phyloP scores from a whole-genome alignment of 1,139 yeast genomes.

The Taphrina communis region DNA sequence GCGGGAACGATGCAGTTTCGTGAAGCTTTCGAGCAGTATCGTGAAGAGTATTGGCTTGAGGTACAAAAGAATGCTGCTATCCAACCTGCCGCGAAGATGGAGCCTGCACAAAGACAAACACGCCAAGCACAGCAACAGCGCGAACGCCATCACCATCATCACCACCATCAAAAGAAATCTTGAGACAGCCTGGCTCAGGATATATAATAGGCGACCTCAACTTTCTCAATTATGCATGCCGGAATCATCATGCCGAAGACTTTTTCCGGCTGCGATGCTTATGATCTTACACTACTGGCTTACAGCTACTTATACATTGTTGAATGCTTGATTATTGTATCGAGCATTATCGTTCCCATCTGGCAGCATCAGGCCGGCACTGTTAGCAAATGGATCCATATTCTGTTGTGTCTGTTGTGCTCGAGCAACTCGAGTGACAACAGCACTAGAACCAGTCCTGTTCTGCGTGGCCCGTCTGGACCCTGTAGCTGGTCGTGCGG shows the following conservation, averaged over 20 bases:
- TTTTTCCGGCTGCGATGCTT: too few species aligned
- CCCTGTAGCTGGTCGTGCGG: neutral
- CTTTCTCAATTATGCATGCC: too few species aligned
- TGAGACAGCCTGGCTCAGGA: neutral
- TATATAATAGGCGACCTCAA: too few species aligned
- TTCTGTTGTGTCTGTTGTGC: slow-evolving; percentile 10
- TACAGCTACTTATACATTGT: slow-evolving; percentile 6
- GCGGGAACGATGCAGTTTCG: slow-evolving; percentile 30
- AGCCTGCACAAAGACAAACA: neutral
- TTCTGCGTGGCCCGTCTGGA: slow-evolving; percentile 8
- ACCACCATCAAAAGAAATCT: neutral
- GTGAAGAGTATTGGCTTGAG: slow-evolving; percentile 32
- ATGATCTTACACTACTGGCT: neutral
- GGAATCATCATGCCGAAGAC: too few species aligned
- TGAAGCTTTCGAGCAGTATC: slow-evolving; percentile 37
- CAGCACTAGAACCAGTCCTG: neutral
- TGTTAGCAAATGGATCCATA: slow-evolving; percentile 16
- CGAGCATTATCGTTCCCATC: neutral
- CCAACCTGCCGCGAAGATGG: neutral
- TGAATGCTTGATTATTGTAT: slow-evolving; percentile 13
- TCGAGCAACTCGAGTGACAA: slow-evolving; percentile 13
- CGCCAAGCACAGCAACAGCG: neutral
- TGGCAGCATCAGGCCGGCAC: slow-evolving; percentile 14
- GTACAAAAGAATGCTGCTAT: slow-evolving; percentile 20
- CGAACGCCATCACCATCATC: neutral